Conservation (phyloP, 225 moss, liverwort and hornwort genomes). For the Pseudisothecium myosuroides region DNA sequence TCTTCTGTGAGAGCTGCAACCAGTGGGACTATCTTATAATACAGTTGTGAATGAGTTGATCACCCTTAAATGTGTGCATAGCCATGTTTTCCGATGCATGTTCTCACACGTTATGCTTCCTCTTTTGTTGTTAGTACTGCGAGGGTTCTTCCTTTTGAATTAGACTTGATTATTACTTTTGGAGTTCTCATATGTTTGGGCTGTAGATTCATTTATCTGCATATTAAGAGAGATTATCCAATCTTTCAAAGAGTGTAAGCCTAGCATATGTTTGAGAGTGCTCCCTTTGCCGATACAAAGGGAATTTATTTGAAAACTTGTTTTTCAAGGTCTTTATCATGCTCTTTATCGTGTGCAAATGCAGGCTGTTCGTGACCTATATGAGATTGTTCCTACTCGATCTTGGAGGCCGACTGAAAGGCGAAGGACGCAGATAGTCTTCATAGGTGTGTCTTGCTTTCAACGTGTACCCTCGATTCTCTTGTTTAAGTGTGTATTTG, state of each 20-base stretch:
- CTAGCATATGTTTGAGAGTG: not conserved
- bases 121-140: not conserved
- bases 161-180: not conserved
- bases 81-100: not conserved
- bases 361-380: constrained; percentile 76
- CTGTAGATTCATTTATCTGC: not conserved
- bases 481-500: not conserved
- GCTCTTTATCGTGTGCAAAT: not conserved
- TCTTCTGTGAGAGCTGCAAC: not conserved
- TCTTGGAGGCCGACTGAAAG: constrained; percentile 39
- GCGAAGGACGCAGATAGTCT: constrained; percentile 46
- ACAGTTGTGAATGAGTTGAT: not conserved
- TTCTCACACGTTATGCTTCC: not conserved
- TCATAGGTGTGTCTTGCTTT: constrained; percentile 42
- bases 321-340: not conserved
- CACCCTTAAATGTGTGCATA: not conserved
- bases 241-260: not conserved
- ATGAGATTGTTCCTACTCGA: constrained; percentile 60
- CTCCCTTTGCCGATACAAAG: not conserved
- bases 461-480: not conserved
- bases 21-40: not conserved
- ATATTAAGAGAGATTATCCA: not conserved
- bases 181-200: not conserved
- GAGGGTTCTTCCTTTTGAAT: not conserved
- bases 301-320: not conserved